phyloP scores from a whole-genome alignment of 257 asterid genomes.

The Penstemon newberryi region DNA sequence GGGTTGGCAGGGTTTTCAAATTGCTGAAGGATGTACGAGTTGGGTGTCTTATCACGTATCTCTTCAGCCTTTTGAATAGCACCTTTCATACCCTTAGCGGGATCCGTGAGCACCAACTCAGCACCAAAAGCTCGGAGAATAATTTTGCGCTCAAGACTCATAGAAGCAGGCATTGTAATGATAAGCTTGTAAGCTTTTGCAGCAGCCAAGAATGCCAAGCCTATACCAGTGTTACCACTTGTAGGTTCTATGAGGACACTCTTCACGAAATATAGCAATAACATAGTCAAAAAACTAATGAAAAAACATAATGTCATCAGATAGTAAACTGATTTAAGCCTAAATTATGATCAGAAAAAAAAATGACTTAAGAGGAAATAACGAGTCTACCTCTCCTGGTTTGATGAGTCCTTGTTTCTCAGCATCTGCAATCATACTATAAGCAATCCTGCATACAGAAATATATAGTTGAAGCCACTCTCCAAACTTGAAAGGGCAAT shows the following conservation, averaged over 20 bases:
- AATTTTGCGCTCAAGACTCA: conserved; percentile 87
- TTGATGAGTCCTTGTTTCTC: conserved; percentile 74
- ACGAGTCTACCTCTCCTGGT: conserved; percentile 73
- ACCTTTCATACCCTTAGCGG: conserved; percentile 91
- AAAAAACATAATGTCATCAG: neutral
- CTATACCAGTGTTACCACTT: conserved; percentile 96
- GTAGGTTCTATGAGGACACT: conserved; percentile 90
- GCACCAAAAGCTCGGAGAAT: conserved; percentile 95
- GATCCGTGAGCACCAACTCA: conserved; percentile 81
- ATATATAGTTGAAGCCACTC: neutral
- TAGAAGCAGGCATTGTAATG: conserved; percentile 87
- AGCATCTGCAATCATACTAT: conserved; percentile 94
- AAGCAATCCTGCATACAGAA: conserved; percentile 67
- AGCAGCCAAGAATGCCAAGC: conserved; percentile 96
- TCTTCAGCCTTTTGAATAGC: conserved; percentile 89
- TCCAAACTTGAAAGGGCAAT: neutral
- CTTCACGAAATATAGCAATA: conserved; percentile 41
- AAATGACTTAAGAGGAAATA: neutral
- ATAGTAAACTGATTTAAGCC: neutral
- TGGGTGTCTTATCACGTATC: conserved; percentile 74
- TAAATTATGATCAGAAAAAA: neutral
- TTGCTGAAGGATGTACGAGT: conserved; percentile 89
- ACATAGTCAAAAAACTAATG: conserved; percentile 11
- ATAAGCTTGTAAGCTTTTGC: conserved; percentile 87
- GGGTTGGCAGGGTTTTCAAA: conserved; percentile 95